These are phyloP conservation scores for Aspergillus cejpii DNA, from an alignment of 2,329 filamentous ascomycete genomes.

Conservation along the genomic window DNA sequence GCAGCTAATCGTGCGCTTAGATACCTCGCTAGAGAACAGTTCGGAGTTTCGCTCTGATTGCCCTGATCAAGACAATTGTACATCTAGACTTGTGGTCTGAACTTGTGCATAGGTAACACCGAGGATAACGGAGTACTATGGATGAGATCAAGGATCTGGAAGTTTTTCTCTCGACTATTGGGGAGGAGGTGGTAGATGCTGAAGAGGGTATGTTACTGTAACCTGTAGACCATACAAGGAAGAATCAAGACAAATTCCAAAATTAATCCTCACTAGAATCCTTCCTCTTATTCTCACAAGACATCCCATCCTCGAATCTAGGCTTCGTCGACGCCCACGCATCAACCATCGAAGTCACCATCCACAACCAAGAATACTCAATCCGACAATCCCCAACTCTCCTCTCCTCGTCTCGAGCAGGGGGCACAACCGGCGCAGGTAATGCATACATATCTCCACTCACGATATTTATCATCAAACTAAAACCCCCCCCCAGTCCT, in stretches of 20 bases:
- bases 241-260: neutral
- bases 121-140: neutral
- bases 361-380: constrained; percentile 63
- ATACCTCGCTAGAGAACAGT: neutral
- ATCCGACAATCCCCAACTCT: constrained; percentile 80
- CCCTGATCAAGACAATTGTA: too few species aligned
- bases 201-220: constrained; percentile 50
- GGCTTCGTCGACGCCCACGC: constrained; percentile 76
- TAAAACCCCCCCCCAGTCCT: constrained; percentile 62
- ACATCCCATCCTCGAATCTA: constrained; percentile 66
- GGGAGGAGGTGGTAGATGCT: constrained; percentile 49
- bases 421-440: constrained; percentile 68
- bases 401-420: constrained; percentile 66
- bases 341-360: constrained; percentile 56
- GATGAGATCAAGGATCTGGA: constrained; percentile 18
- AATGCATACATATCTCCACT: constrained; percentile 9
- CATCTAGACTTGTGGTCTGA: neutral
- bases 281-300: constrained; percentile 75
- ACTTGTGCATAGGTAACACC: neutral
- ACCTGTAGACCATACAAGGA: constrained; percentile 1
- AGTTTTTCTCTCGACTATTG: constrained; percentile 39
- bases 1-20: neutral
- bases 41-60: neutral
- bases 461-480: too few species aligned
- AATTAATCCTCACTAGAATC: constrained; percentile 56